Evolutionary conservation across 2,329 filamentous ascomycete genomes (phyloP).

Genomic region (Celoporthe dispersa): DNA sequence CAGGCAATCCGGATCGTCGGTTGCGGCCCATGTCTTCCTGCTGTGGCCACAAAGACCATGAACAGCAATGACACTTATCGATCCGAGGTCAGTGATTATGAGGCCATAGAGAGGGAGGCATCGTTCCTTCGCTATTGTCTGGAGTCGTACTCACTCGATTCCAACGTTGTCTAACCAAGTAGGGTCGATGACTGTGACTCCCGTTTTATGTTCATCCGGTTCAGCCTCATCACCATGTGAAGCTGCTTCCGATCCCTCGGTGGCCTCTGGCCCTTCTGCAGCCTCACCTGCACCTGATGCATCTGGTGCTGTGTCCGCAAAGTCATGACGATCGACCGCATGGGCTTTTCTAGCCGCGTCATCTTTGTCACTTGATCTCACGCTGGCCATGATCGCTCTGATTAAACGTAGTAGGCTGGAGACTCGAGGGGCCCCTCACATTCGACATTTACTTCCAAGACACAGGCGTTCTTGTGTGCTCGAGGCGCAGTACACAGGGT

Average conservation of each 20-base stretch:
- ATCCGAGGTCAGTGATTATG: not conserved
- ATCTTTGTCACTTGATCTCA: not conserved
- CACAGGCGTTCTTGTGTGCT: not conserved
- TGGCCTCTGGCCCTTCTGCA: not conserved
- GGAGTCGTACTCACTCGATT: not conserved
- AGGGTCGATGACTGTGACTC: not conserved
- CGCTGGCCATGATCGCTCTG: not conserved
- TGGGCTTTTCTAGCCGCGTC: not conserved
- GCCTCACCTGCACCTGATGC: not conserved
- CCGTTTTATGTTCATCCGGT: not conserved
- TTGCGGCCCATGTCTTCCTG: not conserved
- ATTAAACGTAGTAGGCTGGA: not conserved
- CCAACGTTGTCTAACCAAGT: not conserved
- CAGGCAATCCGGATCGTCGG: not conserved
- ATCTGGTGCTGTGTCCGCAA: not conserved
- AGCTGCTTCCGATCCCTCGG: not conserved
- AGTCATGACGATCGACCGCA: not conserved
- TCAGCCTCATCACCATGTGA: not conserved
- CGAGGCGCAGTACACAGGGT: too few species aligned
- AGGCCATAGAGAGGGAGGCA: too few species aligned
- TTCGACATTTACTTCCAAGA: not conserved
- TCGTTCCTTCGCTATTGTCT: not conserved
- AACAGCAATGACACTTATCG: not conserved
- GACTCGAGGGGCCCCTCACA: not conserved
- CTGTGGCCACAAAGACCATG: slow-evolving; percentile 2